Evolutionary conservation across 2,329 filamentous ascomycete species (phyloP).

Genomic region (Aspergillus sp.): DNA sequence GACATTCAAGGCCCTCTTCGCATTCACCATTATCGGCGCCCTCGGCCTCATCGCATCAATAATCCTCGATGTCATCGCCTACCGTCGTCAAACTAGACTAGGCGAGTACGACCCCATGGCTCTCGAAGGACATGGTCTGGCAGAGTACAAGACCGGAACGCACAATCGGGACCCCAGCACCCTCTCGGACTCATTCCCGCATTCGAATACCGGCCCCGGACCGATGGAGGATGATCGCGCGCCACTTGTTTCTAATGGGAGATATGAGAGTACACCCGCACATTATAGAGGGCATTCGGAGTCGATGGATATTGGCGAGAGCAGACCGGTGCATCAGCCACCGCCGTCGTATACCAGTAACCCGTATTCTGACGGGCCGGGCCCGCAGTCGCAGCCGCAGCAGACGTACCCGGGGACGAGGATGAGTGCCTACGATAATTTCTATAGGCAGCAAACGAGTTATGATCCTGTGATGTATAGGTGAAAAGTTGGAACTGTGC

Average conservation of each 20-base stretch:
- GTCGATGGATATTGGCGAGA: conserved; percentile 1
- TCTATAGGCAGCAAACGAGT: conserved; percentile 31
- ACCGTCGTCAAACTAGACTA: conserved; percentile 42
- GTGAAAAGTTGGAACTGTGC: conserved; percentile 15
- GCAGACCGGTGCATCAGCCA: conserved; percentile 3
- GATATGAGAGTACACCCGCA: neutral
- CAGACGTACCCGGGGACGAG: conserved; percentile 17
- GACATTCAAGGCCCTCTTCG: conserved; percentile 61
- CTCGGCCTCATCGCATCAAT: conserved; percentile 49
- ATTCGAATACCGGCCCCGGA: neutral
- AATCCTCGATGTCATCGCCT: conserved; percentile 52
- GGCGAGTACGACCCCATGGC: conserved; percentile 53
- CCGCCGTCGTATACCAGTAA: conserved; percentile 25
- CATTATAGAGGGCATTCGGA: neutral
- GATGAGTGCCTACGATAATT: conserved; percentile 23
- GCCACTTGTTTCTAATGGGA: conserved; percentile 5
- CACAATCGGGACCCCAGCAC: conserved; percentile 16
- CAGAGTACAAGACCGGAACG: conserved; percentile 37
- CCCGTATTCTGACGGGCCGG: conserved; percentile 29
- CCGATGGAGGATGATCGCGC: conserved; percentile 3
- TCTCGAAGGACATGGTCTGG: conserved; percentile 16
- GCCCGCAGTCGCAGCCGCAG: conserved; percentile 12
- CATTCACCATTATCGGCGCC: conserved; percentile 52
- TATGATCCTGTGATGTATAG: conserved; percentile 37
- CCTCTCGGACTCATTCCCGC: conserved; percentile 8